Evolutionary conservation across 768 basidiomycete species (phyloP), one percentile per base, ranked within the genome.

Genomic region (Suillus variegatus): DNA sequence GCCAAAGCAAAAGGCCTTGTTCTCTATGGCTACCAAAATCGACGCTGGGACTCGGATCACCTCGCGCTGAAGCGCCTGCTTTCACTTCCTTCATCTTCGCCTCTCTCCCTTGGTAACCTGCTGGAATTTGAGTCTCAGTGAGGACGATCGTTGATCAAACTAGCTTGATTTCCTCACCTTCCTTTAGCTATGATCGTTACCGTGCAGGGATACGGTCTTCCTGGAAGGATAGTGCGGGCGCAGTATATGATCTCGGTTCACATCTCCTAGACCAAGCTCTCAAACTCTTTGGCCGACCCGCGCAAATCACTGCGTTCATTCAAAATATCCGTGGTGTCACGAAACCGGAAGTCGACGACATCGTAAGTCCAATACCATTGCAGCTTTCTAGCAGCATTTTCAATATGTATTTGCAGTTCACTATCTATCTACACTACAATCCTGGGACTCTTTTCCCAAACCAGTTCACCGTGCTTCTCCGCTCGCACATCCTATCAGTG

Each of bases 251-350:
- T 74, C 82, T 95, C 25, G 93, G 91, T 6, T 78, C 90, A 9
- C 93, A 95, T 74, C 81, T 94, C 35, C 86, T 94, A 68, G 92
- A 94, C 77, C 92, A 94, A 75, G 82, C 86, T 6, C 78, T 94
- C 38, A 80, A 80, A 12, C 82, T 95, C 49, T 95, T 95, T 71
- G 94, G 94, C 44, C 80, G 86, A 58, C 94, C 94, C 0, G 72
- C 82, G 40, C 85, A 76, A 64, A 75, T 95, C 35, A 90, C 89
- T 5, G 91, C 88, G 1, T 86, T 91, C 71, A 79, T 88, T 32
- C 84, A 88, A 71, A 94, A 94, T 73, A 76, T 87, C 44, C 83
- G 92, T 61, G 85, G 85, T n/a, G 75, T 87, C 70, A 91, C 90
- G 7, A 79, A 82, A 71, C 82, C 84, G 4, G 81, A 86, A 18